Conservation (phyloP, 176 grass and related monocot species). For the Triticum timopheevii region DNA sequence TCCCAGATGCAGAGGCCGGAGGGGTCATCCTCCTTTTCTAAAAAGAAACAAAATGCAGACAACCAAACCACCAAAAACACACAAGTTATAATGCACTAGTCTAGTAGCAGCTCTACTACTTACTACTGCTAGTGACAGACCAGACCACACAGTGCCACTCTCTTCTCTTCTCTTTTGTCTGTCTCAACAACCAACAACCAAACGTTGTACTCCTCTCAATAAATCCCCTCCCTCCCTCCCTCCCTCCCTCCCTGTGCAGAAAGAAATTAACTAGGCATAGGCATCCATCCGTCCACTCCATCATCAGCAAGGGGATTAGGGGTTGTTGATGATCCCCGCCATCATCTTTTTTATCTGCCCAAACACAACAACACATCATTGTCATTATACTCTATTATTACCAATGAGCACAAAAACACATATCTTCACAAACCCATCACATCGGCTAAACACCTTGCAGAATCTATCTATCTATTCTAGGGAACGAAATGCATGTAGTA, state of each 20-base stretch:
- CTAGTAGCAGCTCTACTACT: not conserved
- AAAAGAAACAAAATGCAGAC: too few relatives aligned
- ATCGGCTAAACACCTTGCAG: not conserved
- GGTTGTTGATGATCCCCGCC: conserved; percentile 9
- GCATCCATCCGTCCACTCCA: not conserved
- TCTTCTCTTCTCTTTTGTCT: not conserved
- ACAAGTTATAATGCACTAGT: not conserved
- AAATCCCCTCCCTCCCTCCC: too few relatives aligned
- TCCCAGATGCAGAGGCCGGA: too few relatives aligned
- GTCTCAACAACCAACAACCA: not conserved
- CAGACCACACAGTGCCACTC: not conserved
- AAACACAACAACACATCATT: not conserved
- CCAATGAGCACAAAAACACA: not conserved
- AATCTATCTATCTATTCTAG: not conserved
- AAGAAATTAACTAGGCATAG: not conserved
- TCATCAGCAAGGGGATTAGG: not conserved
- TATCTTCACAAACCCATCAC: too few relatives aligned
- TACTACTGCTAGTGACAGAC: not conserved
- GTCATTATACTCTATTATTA: not conserved
- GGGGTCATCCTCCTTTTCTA: too few relatives aligned
- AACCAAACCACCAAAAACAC: too few relatives aligned
- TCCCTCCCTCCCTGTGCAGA: not conserved
- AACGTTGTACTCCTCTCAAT: not conserved
- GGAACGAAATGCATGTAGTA: not conserved
- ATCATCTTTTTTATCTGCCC: conserved; percentile 39